Evolutionary conservation across 169 alveolate species (phyloP).

Genomic region (Plasmodium yoelii): DNA sequence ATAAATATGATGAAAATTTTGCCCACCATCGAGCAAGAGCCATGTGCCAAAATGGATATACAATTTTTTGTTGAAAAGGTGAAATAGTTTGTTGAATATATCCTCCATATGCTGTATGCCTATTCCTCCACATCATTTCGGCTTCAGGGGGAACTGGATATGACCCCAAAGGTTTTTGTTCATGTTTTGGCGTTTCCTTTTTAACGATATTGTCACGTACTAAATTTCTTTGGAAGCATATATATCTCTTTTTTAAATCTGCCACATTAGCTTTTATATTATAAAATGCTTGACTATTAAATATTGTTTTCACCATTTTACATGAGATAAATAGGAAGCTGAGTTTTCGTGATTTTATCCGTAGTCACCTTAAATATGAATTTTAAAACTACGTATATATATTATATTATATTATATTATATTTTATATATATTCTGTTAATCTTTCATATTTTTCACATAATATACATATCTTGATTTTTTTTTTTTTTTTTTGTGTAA

Average conservation of each 20-base stretch:
- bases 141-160: conserved; percentile 92
- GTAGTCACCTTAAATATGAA: too few relatives aligned
- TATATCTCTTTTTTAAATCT: conserved; percentile 14
- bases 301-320: conserved; percentile 20
- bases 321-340: background rate
- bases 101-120: conserved; percentile 89
- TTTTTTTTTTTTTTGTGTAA: too few relatives aligned
- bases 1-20: conserved; percentile 80
- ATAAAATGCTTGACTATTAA: conserved; percentile 4
- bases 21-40: conserved; percentile 91
- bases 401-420: too few relatives aligned
- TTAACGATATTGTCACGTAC: conserved; percentile 33
- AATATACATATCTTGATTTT: too few relatives aligned
- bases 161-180: conserved; percentile 88
- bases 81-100: conserved; percentile 90
- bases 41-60: conserved; percentile 89
- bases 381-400: too few relatives aligned
- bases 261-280: conserved; percentile 7
- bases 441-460: too few relatives aligned
- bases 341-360: too few relatives aligned
- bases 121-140: conserved; percentile 90
- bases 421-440: too few relatives aligned
- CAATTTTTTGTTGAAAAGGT: conserved; percentile 88
- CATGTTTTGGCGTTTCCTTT: conserved; percentile 84
- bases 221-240: conserved; percentile 50